phyloP scores from a whole-genome alignment of 352 stramenopile genomes.

The Phytopythium vexans region DNA sequence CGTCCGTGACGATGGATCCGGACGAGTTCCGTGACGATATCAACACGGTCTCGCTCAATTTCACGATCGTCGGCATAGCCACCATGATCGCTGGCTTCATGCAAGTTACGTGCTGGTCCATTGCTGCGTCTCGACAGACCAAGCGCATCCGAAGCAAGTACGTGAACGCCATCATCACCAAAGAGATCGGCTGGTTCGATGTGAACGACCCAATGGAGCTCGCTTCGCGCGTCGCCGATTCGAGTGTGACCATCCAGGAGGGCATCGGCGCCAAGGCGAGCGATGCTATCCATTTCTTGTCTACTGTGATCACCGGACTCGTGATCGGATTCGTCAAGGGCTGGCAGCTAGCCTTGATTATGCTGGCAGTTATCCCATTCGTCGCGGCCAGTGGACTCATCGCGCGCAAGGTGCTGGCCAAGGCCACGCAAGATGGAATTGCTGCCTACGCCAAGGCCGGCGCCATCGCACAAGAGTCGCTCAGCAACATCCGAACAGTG shows the following conservation, averaged over 20 bases:
- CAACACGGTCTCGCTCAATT: slow-evolving; percentile 18
- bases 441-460: slow-evolving; percentile 32
- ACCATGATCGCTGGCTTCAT: slow-evolving; percentile 12
- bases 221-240: slow-evolving; percentile 21
- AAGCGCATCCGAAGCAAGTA: slow-evolving; percentile 24
- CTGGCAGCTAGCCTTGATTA: slow-evolving; percentile 53
- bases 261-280: slow-evolving; percentile 41
- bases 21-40: no score
- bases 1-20: no score
- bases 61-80: slow-evolving; percentile 12
- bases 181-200: slow-evolving; percentile 34
- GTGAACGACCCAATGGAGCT: slow-evolving; percentile 24
- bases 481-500: slow-evolving; percentile 54
- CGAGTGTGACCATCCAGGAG: slow-evolving; percentile 37
- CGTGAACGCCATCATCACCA: slow-evolving; percentile 13
- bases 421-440: slow-evolving; percentile 14
- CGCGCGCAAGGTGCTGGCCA: slow-evolving; percentile 11
- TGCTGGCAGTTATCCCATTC: slow-evolving; percentile 44
- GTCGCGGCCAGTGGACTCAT: slow-evolving; percentile 20
- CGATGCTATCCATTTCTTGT: slow-evolving; percentile 28
- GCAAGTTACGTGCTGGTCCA: slow-evolving; percentile 23
- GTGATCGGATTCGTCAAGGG: slow-evolving; percentile 40
- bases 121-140: slow-evolving; percentile 16
- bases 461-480: slow-evolving; percentile 39
- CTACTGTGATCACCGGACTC: slow-evolving; percentile 35